These are phyloP conservation scores for Trichosanthes truncata DNA, from an alignment of 306 rosid genomes.

Conservation along the genomic window DNA sequence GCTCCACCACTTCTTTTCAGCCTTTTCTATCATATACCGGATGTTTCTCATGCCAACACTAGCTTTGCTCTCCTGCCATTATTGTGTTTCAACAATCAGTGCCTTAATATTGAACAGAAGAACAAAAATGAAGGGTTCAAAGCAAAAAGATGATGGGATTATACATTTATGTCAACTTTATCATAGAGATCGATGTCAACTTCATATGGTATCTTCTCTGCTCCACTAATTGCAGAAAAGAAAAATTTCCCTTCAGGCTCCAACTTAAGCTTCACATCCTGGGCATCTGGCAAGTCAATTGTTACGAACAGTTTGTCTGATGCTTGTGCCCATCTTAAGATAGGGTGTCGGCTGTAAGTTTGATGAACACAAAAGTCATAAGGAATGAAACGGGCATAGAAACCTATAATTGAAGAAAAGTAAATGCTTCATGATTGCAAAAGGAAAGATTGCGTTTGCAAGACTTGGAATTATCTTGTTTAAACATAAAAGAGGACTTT, in stretches of 20 bases:
- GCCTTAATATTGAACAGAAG: not conserved
- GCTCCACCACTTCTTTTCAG: constrained; percentile 60
- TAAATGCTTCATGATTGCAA: not conserved
- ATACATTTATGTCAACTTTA: constrained; percentile 44
- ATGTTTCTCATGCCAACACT: constrained; percentile 46
- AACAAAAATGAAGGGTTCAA: not conserved
- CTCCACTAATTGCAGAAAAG: constrained; percentile 48
- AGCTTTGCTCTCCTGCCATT: constrained; percentile 46
- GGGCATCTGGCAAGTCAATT: constrained; percentile 55
- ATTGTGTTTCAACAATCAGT: not conserved
- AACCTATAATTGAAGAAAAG: not conserved
- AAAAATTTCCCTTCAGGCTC: constrained; percentile 64
- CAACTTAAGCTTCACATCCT: constrained; percentile 50
- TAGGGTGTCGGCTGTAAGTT: constrained; percentile 54
- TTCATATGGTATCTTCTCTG: constrained; percentile 45
- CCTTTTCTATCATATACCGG: constrained; percentile 39
- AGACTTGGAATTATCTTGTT: not conserved
- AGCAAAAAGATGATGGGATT: not conserved
- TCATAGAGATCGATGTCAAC: constrained; percentile 46
- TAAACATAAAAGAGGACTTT: not conserved
- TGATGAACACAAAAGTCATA: not conserved
- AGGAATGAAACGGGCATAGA: not conserved
- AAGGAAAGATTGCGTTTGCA: not conserved
- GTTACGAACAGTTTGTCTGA: constrained; percentile 44
- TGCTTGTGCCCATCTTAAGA: constrained; percentile 73